Conservation (phyloP, 2,329 filamentous ascomycete species). For the Raffaelea deltoideospora region DNA sequence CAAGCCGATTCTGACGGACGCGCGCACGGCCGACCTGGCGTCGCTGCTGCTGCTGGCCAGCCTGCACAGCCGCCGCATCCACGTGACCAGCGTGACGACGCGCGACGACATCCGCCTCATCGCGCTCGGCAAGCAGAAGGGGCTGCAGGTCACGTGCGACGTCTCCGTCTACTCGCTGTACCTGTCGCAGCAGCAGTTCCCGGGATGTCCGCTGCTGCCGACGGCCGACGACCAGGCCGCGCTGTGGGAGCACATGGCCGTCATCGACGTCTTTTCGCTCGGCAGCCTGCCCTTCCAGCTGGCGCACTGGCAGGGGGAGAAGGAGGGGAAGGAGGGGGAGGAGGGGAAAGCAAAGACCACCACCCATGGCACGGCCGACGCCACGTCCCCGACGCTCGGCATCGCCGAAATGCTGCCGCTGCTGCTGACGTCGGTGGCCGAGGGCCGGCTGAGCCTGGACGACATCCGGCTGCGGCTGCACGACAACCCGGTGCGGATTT, state of each 20-base stretch:
- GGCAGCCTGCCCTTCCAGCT: constrained; percentile 68
- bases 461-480: constrained; percentile 58
- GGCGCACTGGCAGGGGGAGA: constrained; percentile 27
- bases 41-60: constrained; percentile 65
- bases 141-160: constrained; percentile 69
- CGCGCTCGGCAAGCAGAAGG: constrained; percentile 64
- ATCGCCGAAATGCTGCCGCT: constrained; percentile 61
- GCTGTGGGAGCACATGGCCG: constrained; percentile 57
- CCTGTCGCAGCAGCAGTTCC: constrained; percentile 55
- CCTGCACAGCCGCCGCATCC: constrained; percentile 62
- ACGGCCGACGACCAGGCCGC: constrained; percentile 53
- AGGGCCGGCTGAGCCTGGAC: constrained; percentile 58
- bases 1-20: constrained; percentile 72
- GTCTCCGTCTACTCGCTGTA: constrained; percentile 70
- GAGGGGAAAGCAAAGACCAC: constrained; percentile 20
- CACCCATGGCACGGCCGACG: constrained; percentile 30
- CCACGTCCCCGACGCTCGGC: constrained; percentile 40
- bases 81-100: constrained; percentile 67
- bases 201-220: constrained; percentile 50
- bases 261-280: constrained; percentile 66
- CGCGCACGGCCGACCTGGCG: constrained; percentile 66
- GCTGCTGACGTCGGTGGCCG: constrained; percentile 59
- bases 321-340: neutral
- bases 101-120: constrained; percentile 69
- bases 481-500: constrained; percentile 67